Conservation (phyloP, 1,139 yeast species). For the Saccharomyces hybrid region DNA sequence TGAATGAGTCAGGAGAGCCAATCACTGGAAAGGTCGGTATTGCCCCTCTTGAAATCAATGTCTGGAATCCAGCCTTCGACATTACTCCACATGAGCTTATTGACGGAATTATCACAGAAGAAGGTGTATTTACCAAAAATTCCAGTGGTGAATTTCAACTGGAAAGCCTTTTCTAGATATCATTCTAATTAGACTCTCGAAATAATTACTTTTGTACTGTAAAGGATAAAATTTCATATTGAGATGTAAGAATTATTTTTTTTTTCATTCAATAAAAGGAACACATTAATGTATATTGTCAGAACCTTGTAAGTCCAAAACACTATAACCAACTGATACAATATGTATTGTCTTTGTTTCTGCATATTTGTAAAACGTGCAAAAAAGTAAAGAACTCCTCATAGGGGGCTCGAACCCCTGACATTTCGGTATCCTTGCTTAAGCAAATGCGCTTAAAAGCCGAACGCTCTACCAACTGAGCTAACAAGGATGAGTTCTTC, state of each 20-base stretch:
- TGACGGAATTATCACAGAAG: constrained; percentile 85
- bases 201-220: background rate
- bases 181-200: no score
- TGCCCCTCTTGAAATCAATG: constrained; percentile 78
- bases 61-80: constrained; percentile 97
- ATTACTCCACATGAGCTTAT: constrained; percentile 78
- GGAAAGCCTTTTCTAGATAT: background rate
- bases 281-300: background rate
- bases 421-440: constrained; percentile 28
- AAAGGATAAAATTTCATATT: background rate
- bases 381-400: constrained; percentile 23
- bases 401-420: constrained; percentile 31
- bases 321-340: no score
- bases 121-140: constrained; percentile 46
- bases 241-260: background rate
- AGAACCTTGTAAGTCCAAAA: background rate
- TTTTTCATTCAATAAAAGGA: background rate
- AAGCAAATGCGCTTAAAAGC: constrained; percentile 23
- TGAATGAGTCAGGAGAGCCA: constrained; percentile 33
- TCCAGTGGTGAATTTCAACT: constrained; percentile 42
- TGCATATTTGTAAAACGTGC: background rate
- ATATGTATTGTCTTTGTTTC: no score
- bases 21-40: constrained; percentile 60
- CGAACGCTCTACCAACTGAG: constrained; percentile 33
- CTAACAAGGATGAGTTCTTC: constrained; percentile 30